phyloP scores from a whole-genome alignment of 805 yeast genomes.

The Nakazawaea pomicola region DNA sequence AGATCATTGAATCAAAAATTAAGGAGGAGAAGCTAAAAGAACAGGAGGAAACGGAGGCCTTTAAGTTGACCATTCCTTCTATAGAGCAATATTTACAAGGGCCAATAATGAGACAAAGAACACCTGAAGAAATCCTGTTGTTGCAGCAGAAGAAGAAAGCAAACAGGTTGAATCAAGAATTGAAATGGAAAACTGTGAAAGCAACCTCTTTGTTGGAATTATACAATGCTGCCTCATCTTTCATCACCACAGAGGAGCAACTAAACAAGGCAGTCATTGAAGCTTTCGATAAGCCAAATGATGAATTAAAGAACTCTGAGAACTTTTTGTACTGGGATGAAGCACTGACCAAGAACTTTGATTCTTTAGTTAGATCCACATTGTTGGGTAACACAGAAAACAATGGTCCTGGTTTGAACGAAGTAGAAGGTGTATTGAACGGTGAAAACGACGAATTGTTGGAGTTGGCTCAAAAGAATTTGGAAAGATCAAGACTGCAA shows the following conservation, averaged over 20 bases:
- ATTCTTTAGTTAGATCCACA: conserved; percentile 1
- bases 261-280: conserved; percentile 51
- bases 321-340: conserved; percentile 6
- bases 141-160: conserved; percentile 57
- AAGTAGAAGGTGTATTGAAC: conserved; percentile 6
- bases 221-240: conserved; percentile 64
- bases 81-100: conserved; percentile 61
- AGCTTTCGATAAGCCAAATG: conserved; percentile 33
- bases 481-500: background rate
- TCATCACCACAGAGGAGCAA: conserved; percentile 68
- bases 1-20: too few species aligned
- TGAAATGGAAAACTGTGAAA: conserved; percentile 45
- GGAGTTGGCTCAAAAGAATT: conserved; percentile 5
- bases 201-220: conserved; percentile 59
- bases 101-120: conserved; percentile 68
- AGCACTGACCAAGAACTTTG: conserved; percentile 8
- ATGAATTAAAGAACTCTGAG: conserved; percentile 6
- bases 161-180: conserved; percentile 56
- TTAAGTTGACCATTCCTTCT: conserved; percentile 73
- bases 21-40: conserved; percentile 20
- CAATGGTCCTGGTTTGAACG: conserved; percentile 10
- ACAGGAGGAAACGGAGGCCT: conserved; percentile 45
- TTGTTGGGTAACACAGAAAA: conserved; percentile 9
- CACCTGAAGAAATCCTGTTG: conserved; percentile 59
- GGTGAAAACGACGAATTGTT: conserved; percentile 11